phyloP scores from a whole-genome alignment of 495 filamentous ascomycete species.

The Podospora conica region DNA sequence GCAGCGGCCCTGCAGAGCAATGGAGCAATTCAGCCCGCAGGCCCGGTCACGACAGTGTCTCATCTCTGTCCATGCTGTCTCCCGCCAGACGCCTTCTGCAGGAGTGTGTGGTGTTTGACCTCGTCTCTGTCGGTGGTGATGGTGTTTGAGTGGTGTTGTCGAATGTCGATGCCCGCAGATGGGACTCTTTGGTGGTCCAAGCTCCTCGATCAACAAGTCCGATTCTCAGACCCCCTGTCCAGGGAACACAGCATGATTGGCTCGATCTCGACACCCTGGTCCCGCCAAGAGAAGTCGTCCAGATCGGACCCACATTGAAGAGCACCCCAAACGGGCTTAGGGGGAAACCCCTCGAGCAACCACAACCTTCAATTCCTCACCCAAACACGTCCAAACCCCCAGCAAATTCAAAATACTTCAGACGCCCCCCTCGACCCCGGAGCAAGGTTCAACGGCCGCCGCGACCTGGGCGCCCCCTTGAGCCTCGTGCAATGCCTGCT shows the following conservation, averaged over 20 bases:
- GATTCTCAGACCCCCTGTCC: not conserved
- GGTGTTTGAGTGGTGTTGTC: not conserved
- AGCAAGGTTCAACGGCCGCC: not conserved
- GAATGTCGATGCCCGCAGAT: not conserved
- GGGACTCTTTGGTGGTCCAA: not conserved
- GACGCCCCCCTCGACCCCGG: too few relatives aligned
- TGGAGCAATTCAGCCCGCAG: not conserved
- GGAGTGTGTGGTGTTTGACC: not conserved
- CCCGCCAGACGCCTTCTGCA: not conserved
- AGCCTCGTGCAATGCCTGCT: not conserved
- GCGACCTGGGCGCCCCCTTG: not conserved
- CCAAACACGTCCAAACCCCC: not conserved
- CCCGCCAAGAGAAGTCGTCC: too few relatives aligned
- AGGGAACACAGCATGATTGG: not conserved
- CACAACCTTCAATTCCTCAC: not conserved
- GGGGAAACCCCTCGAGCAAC: not conserved
- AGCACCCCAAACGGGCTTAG: not conserved
- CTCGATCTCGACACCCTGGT: not conserved
- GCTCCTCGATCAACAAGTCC: not conserved
- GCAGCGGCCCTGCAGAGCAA: not conserved
- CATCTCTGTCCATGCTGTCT: not conserved
- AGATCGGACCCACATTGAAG: not conserved
- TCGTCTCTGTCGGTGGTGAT: not conserved
- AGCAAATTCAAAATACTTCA: not conserved
- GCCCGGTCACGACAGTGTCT: not conserved